Evolutionary conservation across 768 basidiomycete species (phyloP).

Genomic region (Collybiopsis luxurians): DNA sequence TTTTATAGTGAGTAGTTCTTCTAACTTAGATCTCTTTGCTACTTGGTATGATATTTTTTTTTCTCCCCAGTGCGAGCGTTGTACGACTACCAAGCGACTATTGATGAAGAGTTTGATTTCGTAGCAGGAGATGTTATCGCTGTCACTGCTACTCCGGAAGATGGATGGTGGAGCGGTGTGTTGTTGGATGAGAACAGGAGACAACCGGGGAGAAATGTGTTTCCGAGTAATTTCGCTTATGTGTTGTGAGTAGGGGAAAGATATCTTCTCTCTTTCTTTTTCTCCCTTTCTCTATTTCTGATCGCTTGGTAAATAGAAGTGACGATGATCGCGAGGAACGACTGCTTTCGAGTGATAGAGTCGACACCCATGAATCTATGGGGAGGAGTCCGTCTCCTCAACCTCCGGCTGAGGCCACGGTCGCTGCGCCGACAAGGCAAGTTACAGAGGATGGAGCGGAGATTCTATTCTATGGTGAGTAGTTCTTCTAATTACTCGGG

Average conservation of each 20-base stretch:
- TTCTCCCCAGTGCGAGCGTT: conserved; percentile 54
- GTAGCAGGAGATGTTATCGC: conserved; percentile 73
- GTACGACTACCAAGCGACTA: conserved; percentile 60
- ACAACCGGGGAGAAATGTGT: conserved; percentile 48
- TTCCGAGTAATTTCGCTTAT: conserved; percentile 62
- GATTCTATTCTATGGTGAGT: conserved; percentile 15
- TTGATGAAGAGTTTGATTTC: conserved; percentile 75
- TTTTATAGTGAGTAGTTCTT: conserved; percentile 16
- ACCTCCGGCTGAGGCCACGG: conserved; percentile 34
- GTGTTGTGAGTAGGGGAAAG: conserved; percentile 36
- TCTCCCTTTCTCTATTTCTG: too few relatives aligned
- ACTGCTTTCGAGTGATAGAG: too few relatives aligned
- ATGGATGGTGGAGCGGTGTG: conserved; percentile 81
- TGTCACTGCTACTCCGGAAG: conserved; percentile 69
- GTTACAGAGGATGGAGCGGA: conserved; percentile 10
- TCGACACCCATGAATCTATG: too few relatives aligned
- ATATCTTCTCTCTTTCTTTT: too few relatives aligned
- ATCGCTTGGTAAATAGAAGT: too few relatives aligned
- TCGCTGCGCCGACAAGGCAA: conserved; percentile 39
- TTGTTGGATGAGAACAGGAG: conserved; percentile 51
- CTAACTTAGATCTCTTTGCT: too few relatives aligned
- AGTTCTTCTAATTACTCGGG: too few relatives aligned
- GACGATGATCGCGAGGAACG: too few relatives aligned
- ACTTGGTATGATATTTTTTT: neutral
- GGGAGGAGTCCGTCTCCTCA: conserved; percentile 41